A percentile compares a stretch with the other conserved stretches of the same genome.
Conservation (phyloP, 2,329 filamentous ascomycete genomes). For the Zymoseptoria brevis region DNA sequence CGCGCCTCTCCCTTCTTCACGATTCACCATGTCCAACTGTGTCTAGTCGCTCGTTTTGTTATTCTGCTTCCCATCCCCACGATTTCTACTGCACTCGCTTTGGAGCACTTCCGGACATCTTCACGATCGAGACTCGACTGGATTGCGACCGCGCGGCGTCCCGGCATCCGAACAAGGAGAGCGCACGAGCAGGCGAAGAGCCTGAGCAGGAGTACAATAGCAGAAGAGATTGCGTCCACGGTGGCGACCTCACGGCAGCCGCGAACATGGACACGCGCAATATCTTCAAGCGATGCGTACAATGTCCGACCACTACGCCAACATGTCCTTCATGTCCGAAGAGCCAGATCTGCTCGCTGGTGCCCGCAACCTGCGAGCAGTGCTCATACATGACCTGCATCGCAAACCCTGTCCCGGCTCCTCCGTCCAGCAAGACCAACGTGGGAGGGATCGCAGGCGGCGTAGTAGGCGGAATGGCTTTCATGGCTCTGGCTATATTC, state of each 20-base stretch:
- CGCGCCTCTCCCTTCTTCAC: not conserved
- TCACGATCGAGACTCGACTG: not conserved
- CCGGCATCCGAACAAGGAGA: not conserved
- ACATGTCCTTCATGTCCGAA: conserved; percentile 52
- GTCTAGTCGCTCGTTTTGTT: not conserved
- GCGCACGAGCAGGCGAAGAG: not conserved
- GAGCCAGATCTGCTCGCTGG: conserved; percentile 52
- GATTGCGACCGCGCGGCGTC: not conserved
- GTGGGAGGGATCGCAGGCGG: conserved; percentile 84
- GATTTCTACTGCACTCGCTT: not conserved
- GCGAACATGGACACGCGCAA: conserved; percentile 21
- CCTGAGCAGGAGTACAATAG: not conserved
- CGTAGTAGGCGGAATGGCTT: conserved; percentile 74
- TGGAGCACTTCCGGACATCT: not conserved
- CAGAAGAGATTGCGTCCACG: not conserved
- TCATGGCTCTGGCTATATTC: conserved; percentile 66
- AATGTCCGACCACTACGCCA: conserved; percentile 47
- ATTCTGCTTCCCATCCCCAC: not conserved
- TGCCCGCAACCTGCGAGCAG: conserved; percentile 49
- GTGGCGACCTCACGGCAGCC: not conserved
- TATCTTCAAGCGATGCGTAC: conserved; percentile 52
- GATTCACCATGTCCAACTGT: not conserved
- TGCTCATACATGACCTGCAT: conserved; percentile 55
- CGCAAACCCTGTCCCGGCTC: conserved; percentile 31
- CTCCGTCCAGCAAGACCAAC: conserved; percentile 49